Evolutionary conservation across 371 early-diverging fungal species (phyloP).

Genomic region (Chytridium lagenaria): DNA sequence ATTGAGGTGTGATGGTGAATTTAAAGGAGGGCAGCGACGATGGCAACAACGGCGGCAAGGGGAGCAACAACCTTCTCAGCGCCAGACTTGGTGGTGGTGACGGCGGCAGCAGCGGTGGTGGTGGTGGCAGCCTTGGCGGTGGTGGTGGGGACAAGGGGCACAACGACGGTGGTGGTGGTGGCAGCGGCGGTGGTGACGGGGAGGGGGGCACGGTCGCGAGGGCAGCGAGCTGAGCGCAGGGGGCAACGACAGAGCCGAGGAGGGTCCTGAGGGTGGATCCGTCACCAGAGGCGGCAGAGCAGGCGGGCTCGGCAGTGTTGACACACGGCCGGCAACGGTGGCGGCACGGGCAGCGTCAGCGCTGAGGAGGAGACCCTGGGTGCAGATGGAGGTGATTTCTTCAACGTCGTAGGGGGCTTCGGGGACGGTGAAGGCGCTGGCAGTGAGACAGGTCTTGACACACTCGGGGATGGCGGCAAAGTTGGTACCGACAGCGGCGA

Average conservation of each 20-base stretch:
- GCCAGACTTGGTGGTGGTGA: not conserved
- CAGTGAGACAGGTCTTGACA: not conserved
- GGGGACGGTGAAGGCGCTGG: not conserved
- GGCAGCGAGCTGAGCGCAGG: not conserved
- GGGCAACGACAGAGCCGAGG: not conserved
- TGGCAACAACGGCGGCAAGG: not conserved
- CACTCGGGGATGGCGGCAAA: not conserved
- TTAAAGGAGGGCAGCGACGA: not conserved
- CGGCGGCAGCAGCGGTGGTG: not conserved
- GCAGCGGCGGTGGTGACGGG: not conserved
- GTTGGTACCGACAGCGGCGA: not conserved
- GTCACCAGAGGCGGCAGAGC: too few species aligned
- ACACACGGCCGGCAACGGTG: too few species aligned
- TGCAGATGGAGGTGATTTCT: not conserved
- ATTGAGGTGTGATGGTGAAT: too few species aligned
- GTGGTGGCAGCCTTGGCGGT: not conserved
- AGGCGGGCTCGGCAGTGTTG: too few species aligned
- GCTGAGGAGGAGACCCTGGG: not conserved
- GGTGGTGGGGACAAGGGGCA: not conserved
- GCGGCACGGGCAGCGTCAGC: constrained; percentile 2
- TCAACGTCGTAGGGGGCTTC: not conserved
- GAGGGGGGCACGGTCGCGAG: not conserved
- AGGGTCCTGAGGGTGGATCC: not conserved
- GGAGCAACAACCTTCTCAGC: not conserved
- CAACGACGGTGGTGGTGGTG: not conserved